Evolutionary conservation across 192 early-diverging fungal species (phyloP).

Genomic region (Ramicandelaber brevisporus): DNA sequence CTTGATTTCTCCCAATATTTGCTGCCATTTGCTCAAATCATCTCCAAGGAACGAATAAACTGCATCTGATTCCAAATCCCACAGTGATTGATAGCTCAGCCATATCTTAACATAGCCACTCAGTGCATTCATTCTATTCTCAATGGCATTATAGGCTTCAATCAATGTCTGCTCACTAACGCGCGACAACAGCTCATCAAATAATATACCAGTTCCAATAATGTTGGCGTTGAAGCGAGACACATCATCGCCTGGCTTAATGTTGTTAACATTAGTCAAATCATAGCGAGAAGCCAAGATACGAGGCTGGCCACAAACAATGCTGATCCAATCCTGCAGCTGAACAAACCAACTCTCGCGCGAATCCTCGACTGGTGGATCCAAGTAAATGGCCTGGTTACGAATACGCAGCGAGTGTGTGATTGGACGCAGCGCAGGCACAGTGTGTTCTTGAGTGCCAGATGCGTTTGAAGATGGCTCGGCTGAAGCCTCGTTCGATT

Average conservation of each 20-base stretch:
- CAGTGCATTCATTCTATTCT: conserved; percentile 48
- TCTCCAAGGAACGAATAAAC: conserved; percentile 65
- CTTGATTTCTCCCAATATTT: conserved; percentile 82
- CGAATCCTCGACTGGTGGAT: conserved; percentile 88
- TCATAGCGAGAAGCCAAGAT: conserved; percentile 84
- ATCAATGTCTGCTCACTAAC: conserved; percentile 37
- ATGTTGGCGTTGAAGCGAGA: background rate
- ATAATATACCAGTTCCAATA: conserved; percentile 1
- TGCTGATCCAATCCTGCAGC: conserved; percentile 82
- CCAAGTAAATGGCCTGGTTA: conserved; percentile 91
- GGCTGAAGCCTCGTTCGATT: conserved; percentile 21
- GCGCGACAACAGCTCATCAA: conserved; percentile 30
- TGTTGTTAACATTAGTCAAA: conserved; percentile 22
- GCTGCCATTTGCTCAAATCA: conserved; percentile 76
- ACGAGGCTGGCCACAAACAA: conserved; percentile 60
- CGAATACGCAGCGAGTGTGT: conserved; percentile 72
- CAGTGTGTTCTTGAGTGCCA: too few relatives aligned
- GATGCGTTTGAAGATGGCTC: too few relatives aligned
- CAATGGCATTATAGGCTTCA: conserved; percentile 62
- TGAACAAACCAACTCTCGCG: conserved; percentile 66
- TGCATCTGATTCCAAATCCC: conserved; percentile 80
- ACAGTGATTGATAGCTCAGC: conserved; percentile 94
- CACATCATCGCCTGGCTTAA: background rate
- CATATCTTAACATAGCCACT: conserved; percentile 73
- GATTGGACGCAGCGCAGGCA: conserved; percentile 35